Evolutionary conservation across 2,329 filamentous ascomycete genomes (phyloP).

Genomic region (Magnaporthiopsis rhizophila): DNA sequence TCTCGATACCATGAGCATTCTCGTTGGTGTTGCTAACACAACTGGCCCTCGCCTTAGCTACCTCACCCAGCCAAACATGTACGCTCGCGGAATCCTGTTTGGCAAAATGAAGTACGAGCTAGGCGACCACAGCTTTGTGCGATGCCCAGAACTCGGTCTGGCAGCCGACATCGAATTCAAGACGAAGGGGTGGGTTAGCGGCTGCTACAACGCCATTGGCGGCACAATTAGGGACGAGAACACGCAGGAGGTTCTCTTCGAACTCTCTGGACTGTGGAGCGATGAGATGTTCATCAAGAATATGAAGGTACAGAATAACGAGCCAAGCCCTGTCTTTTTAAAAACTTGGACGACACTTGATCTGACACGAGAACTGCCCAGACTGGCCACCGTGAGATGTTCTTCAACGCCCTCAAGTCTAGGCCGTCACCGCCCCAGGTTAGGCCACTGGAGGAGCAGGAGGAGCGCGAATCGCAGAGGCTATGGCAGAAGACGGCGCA

Average conservation of each 20-base stretch:
- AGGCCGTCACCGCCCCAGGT: slow-evolving; percentile 67
- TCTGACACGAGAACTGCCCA: slow-evolving; percentile 26
- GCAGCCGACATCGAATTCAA: slow-evolving; percentile 95
- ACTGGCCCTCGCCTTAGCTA: slow-evolving; percentile 45
- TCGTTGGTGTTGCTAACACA: neutral
- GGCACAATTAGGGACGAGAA: slow-evolving; percentile 83
- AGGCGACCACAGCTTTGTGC: slow-evolving; percentile 88
- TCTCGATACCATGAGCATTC: neutral
- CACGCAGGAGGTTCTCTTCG: slow-evolving; percentile 80
- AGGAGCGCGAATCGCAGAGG: slow-evolving; percentile 79
- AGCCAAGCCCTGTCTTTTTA: neutral
- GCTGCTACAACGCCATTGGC: slow-evolving; percentile 92
- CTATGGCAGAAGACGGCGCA: slow-evolving; percentile 77
- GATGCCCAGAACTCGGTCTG: slow-evolving; percentile 80
- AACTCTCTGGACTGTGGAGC: slow-evolving; percentile 88
- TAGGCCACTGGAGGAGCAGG: slow-evolving; percentile 77
- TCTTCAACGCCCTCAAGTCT: slow-evolving; percentile 78
- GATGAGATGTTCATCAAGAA: slow-evolving; percentile 92
- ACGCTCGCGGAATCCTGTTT: slow-evolving; percentile 91
- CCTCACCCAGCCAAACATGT: slow-evolving; percentile 97
- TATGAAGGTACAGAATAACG: slow-evolving; percentile 45
- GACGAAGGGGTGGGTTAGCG: slow-evolving; percentile 94
- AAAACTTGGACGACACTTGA: neutral
- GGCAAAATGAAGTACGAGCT: slow-evolving; percentile 99
- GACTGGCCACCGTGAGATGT: slow-evolving; percentile 81